These are phyloP conservation scores for Metschnikowia anglica DNA, from an alignment of 805 yeast genomes.

Conservation along the genomic window DNA sequence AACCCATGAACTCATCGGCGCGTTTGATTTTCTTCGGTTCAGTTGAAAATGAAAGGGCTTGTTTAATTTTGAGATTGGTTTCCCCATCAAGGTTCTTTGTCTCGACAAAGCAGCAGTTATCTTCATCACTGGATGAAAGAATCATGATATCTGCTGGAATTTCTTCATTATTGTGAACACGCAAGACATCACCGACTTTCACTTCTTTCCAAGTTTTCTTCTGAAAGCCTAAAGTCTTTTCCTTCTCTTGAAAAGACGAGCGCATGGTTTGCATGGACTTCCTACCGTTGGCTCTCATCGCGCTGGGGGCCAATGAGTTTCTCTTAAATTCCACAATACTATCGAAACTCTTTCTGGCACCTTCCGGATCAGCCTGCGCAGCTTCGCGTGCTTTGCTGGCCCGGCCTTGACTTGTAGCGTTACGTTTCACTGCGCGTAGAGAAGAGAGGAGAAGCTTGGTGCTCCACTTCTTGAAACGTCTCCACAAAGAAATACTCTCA, in stretches of 20 bases:
- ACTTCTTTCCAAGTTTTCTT: slow-evolving; percentile 60
- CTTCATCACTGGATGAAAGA: slow-evolving; percentile 63
- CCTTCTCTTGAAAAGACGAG: slow-evolving; percentile 11
- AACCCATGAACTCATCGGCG: slow-evolving; percentile 38
- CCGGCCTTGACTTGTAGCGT: slow-evolving; percentile 37
- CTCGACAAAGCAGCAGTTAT: slow-evolving; percentile 72
- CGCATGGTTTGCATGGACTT: slow-evolving; percentile 19
- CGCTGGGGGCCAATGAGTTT: slow-evolving; percentile 8
- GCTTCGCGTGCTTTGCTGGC: slow-evolving; percentile 28
- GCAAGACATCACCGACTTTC: slow-evolving; percentile 68
- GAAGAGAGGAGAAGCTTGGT: slow-evolving; percentile 30
- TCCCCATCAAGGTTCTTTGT: slow-evolving; percentile 86
- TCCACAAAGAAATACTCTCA: slow-evolving; percentile 66
- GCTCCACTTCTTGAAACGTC: slow-evolving; percentile 59
- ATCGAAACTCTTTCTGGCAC: slow-evolving; percentile 34
- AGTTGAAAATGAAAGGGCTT: slow-evolving; percentile 63
- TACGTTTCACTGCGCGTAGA: slow-evolving; percentile 29
- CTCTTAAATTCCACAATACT: slow-evolving; percentile 19
- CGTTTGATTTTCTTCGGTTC: slow-evolving; percentile 41
- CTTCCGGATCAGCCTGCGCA: slow-evolving; percentile 1
- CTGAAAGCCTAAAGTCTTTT: slow-evolving; percentile 27
- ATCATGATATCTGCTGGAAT: slow-evolving; percentile 73
- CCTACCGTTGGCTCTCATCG: slow-evolving; percentile 9
- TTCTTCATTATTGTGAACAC: slow-evolving; percentile 73
- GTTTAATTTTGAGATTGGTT: slow-evolving; percentile 66